Base-by-base conservation (phyloP, 345 rosid species). In the Draba incana region DNA sequence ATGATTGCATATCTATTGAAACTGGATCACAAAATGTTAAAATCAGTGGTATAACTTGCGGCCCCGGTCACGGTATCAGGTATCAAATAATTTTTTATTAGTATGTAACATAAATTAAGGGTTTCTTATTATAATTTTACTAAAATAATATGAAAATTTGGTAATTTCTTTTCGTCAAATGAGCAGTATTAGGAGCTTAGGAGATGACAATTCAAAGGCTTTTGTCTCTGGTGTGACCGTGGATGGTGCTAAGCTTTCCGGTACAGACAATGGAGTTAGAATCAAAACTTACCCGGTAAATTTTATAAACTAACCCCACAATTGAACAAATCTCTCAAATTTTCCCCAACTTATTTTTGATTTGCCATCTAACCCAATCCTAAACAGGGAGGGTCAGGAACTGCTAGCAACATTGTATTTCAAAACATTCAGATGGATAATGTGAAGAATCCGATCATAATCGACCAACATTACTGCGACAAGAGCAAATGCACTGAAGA, bases 281-380 rank as follows among this genome's bases (percentile, higher is more conserved):
- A 88, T 92, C 76, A 92, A 92, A 80, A 90, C 98, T 24, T 92
- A 89, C 84, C 97, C 83, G 89, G 97, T 84, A 6, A 49, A 59
- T 13, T n/a, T 64, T 27, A 35, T 11, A 35, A 46, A 46, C 35
- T 10, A 38, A 6, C 10, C 11, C 50, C 27, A 27, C 5, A 1
- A 2, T 25, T 44, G 5, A 38, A 27, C 56, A 8, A 71, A 5
- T 13, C 27, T 38, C 31, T 56, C 76, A 53, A 25, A 50, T 4
- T 25, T 27, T 0, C 45, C 20, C 43, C 27, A 48, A 14, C 54
- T 42, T 55, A 7, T 46, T 28, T 25, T 6, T 39, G 1, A 35
- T 23, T 42, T 14, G 1, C 4, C 0, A 20, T 12, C 27, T 15
- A 43, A 42, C 8, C 38, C 0, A 31, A 63, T 55, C 1, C 8